Evolutionary conservation across 345 rosid species (phyloP).

Genomic region (Eucalyptus sp.): DNA sequence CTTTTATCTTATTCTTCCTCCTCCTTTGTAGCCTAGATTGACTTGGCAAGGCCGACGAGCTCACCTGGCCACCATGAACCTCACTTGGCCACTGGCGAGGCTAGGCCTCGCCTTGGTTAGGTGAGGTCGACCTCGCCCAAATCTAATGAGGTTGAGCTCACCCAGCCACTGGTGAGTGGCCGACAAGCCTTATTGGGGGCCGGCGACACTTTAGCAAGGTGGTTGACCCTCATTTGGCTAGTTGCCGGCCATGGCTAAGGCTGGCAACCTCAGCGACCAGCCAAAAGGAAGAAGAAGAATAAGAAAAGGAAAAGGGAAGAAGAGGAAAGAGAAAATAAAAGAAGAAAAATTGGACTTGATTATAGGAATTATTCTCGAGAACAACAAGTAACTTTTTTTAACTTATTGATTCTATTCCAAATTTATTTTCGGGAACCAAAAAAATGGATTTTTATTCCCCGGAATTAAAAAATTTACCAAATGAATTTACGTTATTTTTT

Average conservation of each 20-base stretch:
- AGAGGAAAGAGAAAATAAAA: no score
- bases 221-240: no score
- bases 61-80: no score
- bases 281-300: no score
- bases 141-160: accelerated
- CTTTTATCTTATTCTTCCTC: no score
- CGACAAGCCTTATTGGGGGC: accelerated
- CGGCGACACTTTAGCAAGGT: accelerated
- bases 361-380: no score
- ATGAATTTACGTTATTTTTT: accelerated
- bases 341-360: accelerated
- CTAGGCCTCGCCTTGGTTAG: accelerated
- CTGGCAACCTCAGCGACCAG: accelerated
- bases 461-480: no score
- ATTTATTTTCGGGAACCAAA: accelerated
- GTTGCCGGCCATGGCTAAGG: accelerated
- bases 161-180: accelerated
- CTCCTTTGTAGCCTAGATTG: accelerated
- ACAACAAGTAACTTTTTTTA: no score
- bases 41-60: accelerated
- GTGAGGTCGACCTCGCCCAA: accelerated
- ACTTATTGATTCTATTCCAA: no score
- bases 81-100: no score
- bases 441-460: accelerated
- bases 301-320: no score